These are phyloP conservation scores for Hortiboletus campestris DNA, from an alignment of 768 basidiomycete species.

Conservation along the genomic window DNA sequence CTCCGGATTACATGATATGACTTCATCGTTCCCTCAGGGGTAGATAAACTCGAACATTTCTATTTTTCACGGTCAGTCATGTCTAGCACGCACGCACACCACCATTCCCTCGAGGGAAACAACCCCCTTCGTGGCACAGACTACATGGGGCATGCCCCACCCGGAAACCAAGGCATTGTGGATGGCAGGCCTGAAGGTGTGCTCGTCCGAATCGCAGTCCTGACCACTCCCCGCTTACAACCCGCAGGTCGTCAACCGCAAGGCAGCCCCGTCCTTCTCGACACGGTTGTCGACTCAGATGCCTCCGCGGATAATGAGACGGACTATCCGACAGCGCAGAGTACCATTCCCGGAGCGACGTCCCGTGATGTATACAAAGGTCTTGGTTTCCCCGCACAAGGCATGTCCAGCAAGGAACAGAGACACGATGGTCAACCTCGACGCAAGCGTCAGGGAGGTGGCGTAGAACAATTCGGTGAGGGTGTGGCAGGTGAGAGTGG, in stretches of 20 bases:
- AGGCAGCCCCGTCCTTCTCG: slow-evolving; percentile 22
- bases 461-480: slow-evolving; percentile 19
- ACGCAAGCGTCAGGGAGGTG: slow-evolving; percentile 27
- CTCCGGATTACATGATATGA: slow-evolving; percentile 12
- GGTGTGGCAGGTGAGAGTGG: not conserved
- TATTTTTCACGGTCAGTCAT: slow-evolving; percentile 3
- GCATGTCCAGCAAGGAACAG: slow-evolving; percentile 35
- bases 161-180: slow-evolving; percentile 19
- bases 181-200: slow-evolving; percentile 20
- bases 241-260: slow-evolving; percentile 13
- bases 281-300: slow-evolving; percentile 33
- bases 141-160: slow-evolving; percentile 11
- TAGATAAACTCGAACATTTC: not conserved
- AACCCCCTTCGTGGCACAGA: slow-evolving; percentile 12
- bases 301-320: slow-evolving; percentile 24
- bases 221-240: not conserved
- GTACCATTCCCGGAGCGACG: slow-evolving; percentile 34
- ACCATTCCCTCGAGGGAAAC: slow-evolving; percentile 23
- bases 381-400: slow-evolving; percentile 30
- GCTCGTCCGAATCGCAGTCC: not conserved
- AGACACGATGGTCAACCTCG: slow-evolving; percentile 35
- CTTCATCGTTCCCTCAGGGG: slow-evolving; percentile 6
- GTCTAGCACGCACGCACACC: slow-evolving; percentile 9
- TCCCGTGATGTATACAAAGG: slow-evolving; percentile 32
- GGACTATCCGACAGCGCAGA: slow-evolving; percentile 11